Evolutionary conservation across 1,284 basidiomycete species (phyloP), one percentile per base, ranked within the genome.

Genomic region (Golubevia sp.): DNA sequence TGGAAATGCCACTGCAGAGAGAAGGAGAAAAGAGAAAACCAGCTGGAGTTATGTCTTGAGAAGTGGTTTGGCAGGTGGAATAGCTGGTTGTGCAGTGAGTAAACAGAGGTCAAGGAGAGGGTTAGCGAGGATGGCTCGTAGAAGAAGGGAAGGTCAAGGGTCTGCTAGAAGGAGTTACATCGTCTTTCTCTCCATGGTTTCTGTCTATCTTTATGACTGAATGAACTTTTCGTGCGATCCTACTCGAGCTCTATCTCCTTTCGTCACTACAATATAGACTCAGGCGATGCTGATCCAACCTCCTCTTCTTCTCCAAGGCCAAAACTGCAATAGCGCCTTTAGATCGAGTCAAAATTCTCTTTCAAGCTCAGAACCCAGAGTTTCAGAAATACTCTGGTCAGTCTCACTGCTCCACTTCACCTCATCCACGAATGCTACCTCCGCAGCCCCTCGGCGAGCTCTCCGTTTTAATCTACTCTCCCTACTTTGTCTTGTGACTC

Each of bases 271-370:
- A n/a, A n/a, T n/a, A n/a, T n/a, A n/a, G n/a, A n/a, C n/a, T n/a
- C n/a, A n/a, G n/a, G n/a, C n/a, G 8, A 49, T 34, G n/a, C 49
- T 34, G 48, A 0, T 58, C 20, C 3, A 50, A 11, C 56, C 59
- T 58, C 25, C 49, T 56, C 20, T 58, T 63, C 60, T 61, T 8
- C 56, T 24, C 62, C 7, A 68, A 95, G 92, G 95, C 95, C 56
- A 99, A 99, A 86, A 96, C 97, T 6, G 91, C 92, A 21, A 94
- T 99, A 61, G 97, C 97, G 23, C 97, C 97, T 0, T 88, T 99
- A 26, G 97, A 99, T 84, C 88, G 97, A 74, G 95, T 99, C 78
- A 99, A 99, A 87, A 99, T 99, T 75, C 89, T 99, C 59, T 98
- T 99, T 83, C 97, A 99, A 84, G 94, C 97, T 0, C 93, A 93